Evolutionary conservation across 805 yeast species (phyloP).

Genomic region (Helenozyma baotianmanensis): DNA sequence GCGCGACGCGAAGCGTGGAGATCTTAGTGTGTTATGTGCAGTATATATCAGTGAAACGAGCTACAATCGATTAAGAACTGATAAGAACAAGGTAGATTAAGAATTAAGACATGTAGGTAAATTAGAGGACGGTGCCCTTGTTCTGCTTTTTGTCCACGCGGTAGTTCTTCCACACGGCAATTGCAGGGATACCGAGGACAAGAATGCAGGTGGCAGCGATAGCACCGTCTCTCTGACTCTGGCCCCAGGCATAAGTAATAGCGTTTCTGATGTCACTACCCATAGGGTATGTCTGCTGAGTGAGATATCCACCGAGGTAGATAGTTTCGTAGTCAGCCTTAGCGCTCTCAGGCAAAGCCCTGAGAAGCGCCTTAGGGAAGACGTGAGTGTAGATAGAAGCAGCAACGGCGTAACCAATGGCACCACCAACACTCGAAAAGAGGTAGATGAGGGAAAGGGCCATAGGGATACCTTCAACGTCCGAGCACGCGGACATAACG

Average conservation of each 20-base stretch:
- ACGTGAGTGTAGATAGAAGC: constrained; percentile 12
- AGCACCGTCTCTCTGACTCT: constrained; percentile 17
- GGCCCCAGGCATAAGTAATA: constrained; percentile 21
- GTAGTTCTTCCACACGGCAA: constrained; percentile 23
- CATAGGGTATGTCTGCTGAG: constrained; percentile 18
- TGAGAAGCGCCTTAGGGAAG: constrained; percentile 20
- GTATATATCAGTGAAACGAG: too few relatives aligned
- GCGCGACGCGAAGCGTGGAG: too few relatives aligned
- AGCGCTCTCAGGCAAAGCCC: constrained; percentile 21
- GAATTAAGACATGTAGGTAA: too few relatives aligned
- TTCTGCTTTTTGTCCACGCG: constrained; percentile 14
- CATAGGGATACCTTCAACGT: constrained; percentile 8
- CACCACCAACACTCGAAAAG: constrained; percentile 8
- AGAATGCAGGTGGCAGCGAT: constrained; percentile 21
- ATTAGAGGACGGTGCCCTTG: constrained; percentile 2
- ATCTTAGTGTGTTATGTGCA: too few relatives aligned
- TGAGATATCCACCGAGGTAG: constrained; percentile 16
- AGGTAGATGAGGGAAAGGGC: constrained; percentile 9
- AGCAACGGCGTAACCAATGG: constrained; percentile 9
- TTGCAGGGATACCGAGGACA: constrained; percentile 17
- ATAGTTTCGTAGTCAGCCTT: constrained; percentile 10
- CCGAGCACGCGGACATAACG: constrained; percentile 21
- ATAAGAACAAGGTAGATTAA: too few relatives aligned
- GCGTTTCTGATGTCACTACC: constrained; percentile 22
- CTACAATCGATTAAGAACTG: too few relatives aligned